phyloP scores from a whole-genome alignment of 768 basidiomycete genomes.

The Kwoniella sp. region DNA sequence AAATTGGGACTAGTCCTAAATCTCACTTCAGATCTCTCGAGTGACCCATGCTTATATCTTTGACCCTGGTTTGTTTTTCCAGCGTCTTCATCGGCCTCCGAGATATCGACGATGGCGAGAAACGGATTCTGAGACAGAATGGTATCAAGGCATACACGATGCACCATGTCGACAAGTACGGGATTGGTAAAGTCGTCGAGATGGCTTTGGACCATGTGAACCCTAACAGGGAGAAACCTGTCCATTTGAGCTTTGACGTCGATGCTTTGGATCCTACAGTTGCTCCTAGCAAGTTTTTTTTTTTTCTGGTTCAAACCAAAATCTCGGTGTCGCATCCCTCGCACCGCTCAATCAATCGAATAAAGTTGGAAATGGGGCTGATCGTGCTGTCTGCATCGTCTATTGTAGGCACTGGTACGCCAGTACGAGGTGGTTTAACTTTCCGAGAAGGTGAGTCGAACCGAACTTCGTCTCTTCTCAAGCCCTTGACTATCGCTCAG shows the following conservation, averaged over 20 bases:
- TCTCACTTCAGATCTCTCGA: too few relatives aligned
- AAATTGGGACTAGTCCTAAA: too few relatives aligned
- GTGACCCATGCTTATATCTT: too few relatives aligned
- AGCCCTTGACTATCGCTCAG: too few relatives aligned
- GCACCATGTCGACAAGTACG: slow-evolving; percentile 82
- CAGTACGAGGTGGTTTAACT: slow-evolving; percentile 89
- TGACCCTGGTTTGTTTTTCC: too few relatives aligned
- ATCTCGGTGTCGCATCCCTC: too few relatives aligned
- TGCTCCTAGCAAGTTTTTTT: slow-evolving; percentile 69
- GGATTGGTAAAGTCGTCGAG: slow-evolving; percentile 91
- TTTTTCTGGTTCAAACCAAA: too few relatives aligned
- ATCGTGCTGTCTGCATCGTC: too few relatives aligned
- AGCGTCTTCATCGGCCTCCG: slow-evolving; percentile 94
- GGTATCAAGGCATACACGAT: slow-evolving; percentile 83
- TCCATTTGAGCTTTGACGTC: slow-evolving; percentile 96
- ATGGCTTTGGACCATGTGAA: slow-evolving; percentile 96
- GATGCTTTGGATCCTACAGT: slow-evolving; percentile 91
- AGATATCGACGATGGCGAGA: slow-evolving; percentile 87
- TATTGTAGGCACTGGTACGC: slow-evolving; percentile 53
- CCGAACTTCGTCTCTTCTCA: too few relatives aligned
- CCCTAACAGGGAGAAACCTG: slow-evolving; percentile 75
- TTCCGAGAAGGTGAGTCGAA: slow-evolving; percentile 82
- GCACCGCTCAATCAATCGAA: too few relatives aligned
- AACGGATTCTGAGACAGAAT: slow-evolving; percentile 77
- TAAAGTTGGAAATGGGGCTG: too few relatives aligned